These are phyloP conservation scores for Aspergillus ustus DNA, from an alignment of 2,329 filamentous ascomycete genomes.

Conservation along the genomic window DNA sequence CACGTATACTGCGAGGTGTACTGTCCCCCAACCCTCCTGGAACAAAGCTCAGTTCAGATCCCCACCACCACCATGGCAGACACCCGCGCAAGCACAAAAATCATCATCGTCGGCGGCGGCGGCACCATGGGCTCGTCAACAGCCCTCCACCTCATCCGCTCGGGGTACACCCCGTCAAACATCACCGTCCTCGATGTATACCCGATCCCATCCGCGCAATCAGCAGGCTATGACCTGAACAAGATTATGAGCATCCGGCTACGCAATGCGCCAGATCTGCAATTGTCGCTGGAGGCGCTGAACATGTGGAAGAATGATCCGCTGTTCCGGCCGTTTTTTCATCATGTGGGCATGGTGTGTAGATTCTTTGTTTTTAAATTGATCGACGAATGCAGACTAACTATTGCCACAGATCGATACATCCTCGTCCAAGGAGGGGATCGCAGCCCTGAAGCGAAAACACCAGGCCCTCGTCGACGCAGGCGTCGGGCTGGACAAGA, in stretches of 20 bases:
- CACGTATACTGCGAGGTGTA: too few relatives aligned
- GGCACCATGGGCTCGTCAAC: conserved; percentile 55
- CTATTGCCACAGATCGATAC: conserved; percentile 37
- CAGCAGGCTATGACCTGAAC: conserved; percentile 54
- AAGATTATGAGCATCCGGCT: conserved; percentile 44
- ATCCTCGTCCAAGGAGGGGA: conserved; percentile 36
- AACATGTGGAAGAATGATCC: conserved; percentile 51
- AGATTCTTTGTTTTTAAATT: too few relatives aligned
- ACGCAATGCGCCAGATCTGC: conserved; percentile 39
- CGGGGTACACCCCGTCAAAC: conserved; percentile 47
- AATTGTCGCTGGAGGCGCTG: conserved; percentile 31
- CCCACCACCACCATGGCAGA: conserved; percentile 18
- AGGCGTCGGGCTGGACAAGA: conserved; percentile 33
- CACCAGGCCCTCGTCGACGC: conserved; percentile 31
- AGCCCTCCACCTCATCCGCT: conserved; percentile 50
- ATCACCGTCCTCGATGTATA: conserved; percentile 55
- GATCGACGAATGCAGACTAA: background rate
- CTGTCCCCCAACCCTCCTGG: too few relatives aligned
- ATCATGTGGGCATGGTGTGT: conserved; percentile 50
- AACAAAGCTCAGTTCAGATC: background rate
- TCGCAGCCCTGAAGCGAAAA: conserved; percentile 30
- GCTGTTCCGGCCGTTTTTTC: conserved; percentile 51
- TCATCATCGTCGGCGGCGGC: conserved; percentile 53
- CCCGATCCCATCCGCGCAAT: conserved; percentile 52
- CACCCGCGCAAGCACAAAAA: conserved; percentile 13